Base-by-base conservation (phyloP, 176 grass and related monocot genomes). In the Avena eriantha region DNA sequence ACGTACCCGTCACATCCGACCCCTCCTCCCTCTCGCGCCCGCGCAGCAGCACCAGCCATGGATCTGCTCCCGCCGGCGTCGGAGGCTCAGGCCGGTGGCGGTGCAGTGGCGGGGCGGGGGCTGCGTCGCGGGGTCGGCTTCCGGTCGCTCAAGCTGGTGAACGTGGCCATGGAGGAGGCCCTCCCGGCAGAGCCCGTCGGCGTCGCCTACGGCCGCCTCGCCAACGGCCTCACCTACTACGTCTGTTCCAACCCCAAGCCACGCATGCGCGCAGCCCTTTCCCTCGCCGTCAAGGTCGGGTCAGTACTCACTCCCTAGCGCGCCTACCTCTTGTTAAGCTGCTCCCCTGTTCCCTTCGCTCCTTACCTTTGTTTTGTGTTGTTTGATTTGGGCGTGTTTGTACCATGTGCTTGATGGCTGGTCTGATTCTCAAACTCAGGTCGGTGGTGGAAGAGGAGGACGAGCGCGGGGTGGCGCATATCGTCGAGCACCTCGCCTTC, bases 261-360 rank as follows among this genome's bases (percentile, higher is more conserved):
- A 16, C 90, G 92, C 78, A 99, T 99, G 97, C 92, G 94, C 29
- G 97, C 97, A 24, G 97, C 94, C 43, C 97, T 99, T 58, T 93
- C 97, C 57, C 97, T 99, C 56, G 97, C 94, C 90, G 97, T 96
- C 89, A 99, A 96, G 92, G 92, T 96, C 94, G 97, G 97, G 94
- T 99, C 64, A 96, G 97, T 73, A 51, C 82, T 73, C 45, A 39
- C 55, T 79, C 29, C 3, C 65, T 54, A 50, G 39, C 5, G 34
- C 8, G 26, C 51, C 10, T 48, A 23, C 57, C 43, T 71, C 29
- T 53, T 15, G 21, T 35, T 56, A 56, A 19, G 55, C 16, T 63
- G 47, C 55, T 24, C 10, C 46, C 16, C 16, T 18, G 15, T 17
- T 17, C 43, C 50, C 7, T 17, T 45, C 18, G 50, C 34, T 68